These are phyloP conservation scores for Lyophyllum semitale DNA, from an alignment of 768 basidiomycete genomes.

Conservation along the genomic window DNA sequence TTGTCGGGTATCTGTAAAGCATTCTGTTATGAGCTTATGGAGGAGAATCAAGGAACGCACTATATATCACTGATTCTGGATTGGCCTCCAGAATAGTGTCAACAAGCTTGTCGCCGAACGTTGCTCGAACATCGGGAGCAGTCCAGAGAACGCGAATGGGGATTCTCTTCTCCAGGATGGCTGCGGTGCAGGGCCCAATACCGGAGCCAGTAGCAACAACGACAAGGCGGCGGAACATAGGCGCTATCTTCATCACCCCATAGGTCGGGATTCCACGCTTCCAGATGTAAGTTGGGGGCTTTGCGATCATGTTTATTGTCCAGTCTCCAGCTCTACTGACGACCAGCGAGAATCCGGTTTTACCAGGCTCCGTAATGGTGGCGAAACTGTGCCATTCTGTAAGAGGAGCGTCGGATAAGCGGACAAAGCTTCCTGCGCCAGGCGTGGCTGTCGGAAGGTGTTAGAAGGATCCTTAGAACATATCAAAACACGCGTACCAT, in stretches of 20 bases:
- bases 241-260: constrained; percentile 56
- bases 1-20: constrained; percentile 38
- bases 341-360: constrained; percentile 55
- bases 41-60: constrained; percentile 27
- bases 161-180: constrained; percentile 49
- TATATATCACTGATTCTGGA: constrained; percentile 52
- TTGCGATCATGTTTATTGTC: constrained; percentile 52
- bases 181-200: constrained; percentile 62
- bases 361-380: constrained; percentile 49
- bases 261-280: constrained; percentile 59
- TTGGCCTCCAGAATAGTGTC: constrained; percentile 53
- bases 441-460: constrained; percentile 35
- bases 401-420: constrained; percentile 48
- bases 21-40: constrained; percentile 14
- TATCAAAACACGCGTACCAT: constrained; percentile 25
- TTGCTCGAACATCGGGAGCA: constrained; percentile 59
- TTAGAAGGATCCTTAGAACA: background rate
- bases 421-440: constrained; percentile 47
- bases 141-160: constrained; percentile 65
- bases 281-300: constrained; percentile 59
- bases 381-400: constrained; percentile 66
- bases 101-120: constrained; percentile 62
- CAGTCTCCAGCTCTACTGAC: constrained; percentile 64
- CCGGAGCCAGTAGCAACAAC: constrained; percentile 61
- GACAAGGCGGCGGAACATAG: constrained; percentile 55